These are phyloP conservation scores for Scedosporium minutisporum DNA, from an alignment of 2,329 filamentous ascomycete species.

Conservation along the genomic window DNA sequence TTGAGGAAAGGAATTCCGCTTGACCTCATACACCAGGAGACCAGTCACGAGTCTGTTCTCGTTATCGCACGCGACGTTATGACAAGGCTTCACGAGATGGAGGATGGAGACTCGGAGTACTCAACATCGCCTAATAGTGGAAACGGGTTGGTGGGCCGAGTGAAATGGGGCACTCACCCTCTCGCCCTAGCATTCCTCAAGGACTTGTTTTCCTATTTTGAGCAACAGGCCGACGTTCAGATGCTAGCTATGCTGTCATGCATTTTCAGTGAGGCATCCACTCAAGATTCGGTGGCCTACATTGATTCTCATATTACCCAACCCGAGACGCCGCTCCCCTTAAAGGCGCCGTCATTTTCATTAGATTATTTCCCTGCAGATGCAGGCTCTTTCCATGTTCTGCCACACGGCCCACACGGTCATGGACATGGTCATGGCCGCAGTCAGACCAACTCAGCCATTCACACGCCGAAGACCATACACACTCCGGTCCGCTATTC, in stretches of 20 bases:
- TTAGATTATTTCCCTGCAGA: conserved; percentile 57
- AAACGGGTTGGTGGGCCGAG: conserved; percentile 41
- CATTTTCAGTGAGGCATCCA: conserved; percentile 53
- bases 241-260: conserved; percentile 66
- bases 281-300: conserved; percentile 46
- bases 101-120: not conserved
- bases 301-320: conserved; percentile 46
- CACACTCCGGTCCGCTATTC: conserved; percentile 46
- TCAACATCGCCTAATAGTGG: conserved; percentile 8
- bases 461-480: conserved; percentile 47
- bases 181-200: conserved; percentile 51
- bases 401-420: conserved; percentile 13
- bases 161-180: conserved; percentile 60
- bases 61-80: conserved; percentile 59
- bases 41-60: conserved; percentile 50
- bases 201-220: conserved; percentile 55
- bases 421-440: conserved; percentile 14
- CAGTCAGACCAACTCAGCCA: conserved; percentile 43
- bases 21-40: conserved; percentile 47
- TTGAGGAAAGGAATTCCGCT: conserved; percentile 68
- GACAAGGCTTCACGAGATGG: conserved; percentile 23
- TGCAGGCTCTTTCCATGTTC: conserved; percentile 14
- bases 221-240: conserved; percentile 52
- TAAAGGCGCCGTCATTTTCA: conserved; percentile 58
- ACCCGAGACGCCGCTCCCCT: conserved; percentile 51